A percentile compares a stretch with the other conserved stretches of the same genome.
Conservation (phyloP, 2,329 filamentous ascomycete genomes). For the Trichoderma hamatum region DNA sequence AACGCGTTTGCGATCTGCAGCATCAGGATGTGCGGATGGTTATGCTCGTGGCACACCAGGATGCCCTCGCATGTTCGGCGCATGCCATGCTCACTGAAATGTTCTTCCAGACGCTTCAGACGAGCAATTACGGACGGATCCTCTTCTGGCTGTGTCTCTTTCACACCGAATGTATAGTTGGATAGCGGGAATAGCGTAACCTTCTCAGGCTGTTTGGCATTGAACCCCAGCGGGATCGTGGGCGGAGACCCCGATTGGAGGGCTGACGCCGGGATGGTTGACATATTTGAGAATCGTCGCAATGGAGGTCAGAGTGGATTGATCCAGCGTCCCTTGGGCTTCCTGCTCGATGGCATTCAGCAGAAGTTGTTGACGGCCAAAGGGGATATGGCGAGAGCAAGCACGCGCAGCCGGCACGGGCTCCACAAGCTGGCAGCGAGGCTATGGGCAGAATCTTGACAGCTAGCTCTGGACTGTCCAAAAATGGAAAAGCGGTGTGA, state of each 20-base stretch:
- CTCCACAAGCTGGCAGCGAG: conserved; percentile 22
- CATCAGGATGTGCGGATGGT: conserved; percentile 98
- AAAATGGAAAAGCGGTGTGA: conserved; percentile 25
- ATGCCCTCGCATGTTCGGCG: conserved; percentile 95
- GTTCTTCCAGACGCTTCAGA: conserved; percentile 91
- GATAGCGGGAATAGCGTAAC: conserved; percentile 93
- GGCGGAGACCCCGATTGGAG: conserved; percentile 80
- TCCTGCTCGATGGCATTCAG: conserved; percentile 6
- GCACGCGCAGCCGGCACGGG: conserved; percentile 14
- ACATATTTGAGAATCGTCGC: conserved; percentile 58
- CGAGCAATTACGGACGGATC: conserved; percentile 93
- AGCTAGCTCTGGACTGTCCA: not conserved
- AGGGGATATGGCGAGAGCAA: conserved; percentile 14
- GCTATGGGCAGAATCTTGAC: conserved; percentile 25
- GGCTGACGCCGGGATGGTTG: conserved; percentile 75
- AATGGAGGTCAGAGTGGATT: not conserved
- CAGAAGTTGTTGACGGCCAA: conserved; percentile 22
- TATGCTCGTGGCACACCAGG: conserved; percentile 97
- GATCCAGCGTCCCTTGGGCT: not conserved
- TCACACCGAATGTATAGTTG: conserved; percentile 98
- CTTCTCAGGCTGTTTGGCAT: conserved; percentile 83
- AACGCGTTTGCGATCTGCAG: conserved; percentile 99
- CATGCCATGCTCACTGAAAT: conserved; percentile 93
- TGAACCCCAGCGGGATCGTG: conserved; percentile 79
- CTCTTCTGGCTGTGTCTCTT: conserved; percentile 97